phyloP scores from a whole-genome alignment of 768 basidiomycete genomes.

The Lanmaoa rubissima region DNA sequence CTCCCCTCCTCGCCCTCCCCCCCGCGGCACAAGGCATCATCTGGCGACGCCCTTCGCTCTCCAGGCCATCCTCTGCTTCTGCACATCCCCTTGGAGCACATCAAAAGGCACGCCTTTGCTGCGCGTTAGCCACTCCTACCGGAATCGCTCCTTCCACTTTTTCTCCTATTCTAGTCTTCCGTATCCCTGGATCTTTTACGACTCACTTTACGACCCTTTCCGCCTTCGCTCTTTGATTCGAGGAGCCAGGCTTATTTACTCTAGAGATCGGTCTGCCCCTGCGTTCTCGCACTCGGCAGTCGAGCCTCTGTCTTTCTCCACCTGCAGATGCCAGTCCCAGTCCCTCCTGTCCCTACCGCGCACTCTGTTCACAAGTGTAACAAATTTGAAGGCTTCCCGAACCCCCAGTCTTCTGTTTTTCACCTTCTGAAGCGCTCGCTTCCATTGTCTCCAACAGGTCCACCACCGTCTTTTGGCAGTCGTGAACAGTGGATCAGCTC shows the following conservation, averaged over 20 bases:
- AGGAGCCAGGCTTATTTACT: slow-evolving; percentile 41
- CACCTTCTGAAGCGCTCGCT: slow-evolving; percentile 56
- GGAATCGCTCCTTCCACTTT: slow-evolving; percentile 25
- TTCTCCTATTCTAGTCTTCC: slow-evolving; percentile 32
- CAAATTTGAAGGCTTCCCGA: slow-evolving; percentile 40
- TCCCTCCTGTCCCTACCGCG: slow-evolving; percentile 57
- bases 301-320: slow-evolving; percentile 38
- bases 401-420: slow-evolving; percentile 43
- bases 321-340: slow-evolving; percentile 86
- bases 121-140: slow-evolving; percentile 71
- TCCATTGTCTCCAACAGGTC: slow-evolving; percentile 57
- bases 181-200: slow-evolving; percentile 48
- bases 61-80: slow-evolving; percentile 21
- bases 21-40: slow-evolving; percentile 21
- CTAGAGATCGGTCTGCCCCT: slow-evolving; percentile 41
- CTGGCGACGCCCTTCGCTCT: slow-evolving; percentile 13
- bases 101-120: slow-evolving; percentile 93
- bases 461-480: slow-evolving; percentile 61
- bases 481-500: slow-evolving; percentile 75
- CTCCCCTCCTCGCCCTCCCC: not conserved
- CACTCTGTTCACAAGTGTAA: slow-evolving; percentile 66
- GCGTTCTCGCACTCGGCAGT: slow-evolving; percentile 45
- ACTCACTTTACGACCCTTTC: slow-evolving; percentile 63
- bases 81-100: slow-evolving; percentile 34
- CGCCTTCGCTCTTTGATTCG: slow-evolving; percentile 37